Evolutionary conservation across 2,329 filamentous ascomycete genomes (phyloP), one percentile per base, ranked within the genome.

Genomic region (Parastagonospora nodorum): DNA sequence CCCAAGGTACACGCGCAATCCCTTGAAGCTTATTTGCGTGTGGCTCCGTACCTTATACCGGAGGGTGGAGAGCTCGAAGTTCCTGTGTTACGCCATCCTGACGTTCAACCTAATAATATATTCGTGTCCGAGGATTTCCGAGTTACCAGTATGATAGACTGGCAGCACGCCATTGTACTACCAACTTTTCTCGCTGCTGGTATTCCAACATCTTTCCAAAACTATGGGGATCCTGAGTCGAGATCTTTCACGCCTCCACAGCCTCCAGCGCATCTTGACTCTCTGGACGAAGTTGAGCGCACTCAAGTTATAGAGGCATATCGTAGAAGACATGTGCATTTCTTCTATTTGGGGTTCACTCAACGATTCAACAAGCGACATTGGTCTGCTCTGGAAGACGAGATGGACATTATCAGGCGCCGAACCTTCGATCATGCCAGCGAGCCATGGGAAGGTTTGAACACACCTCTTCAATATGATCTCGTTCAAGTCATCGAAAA

Each of bases 141-240:
- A 7, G 71, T 78, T 16, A 61, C 60, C 27, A 52, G 71, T 28
- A 51, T 78, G 1, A 75, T 78, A 31, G 75, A 79, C 51, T 78
- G 74, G 75, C 74, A 78, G 56, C 66, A 77, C 54, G 61, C 60
- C 33, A 38, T 64, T 2, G 57, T 69, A 24, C 67, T 76, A n/a
- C 75, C 74, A 4, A 68, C 70, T 8, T 71, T 74, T 42, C 61
- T 76, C 5, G 60, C 65, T 10, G 64, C 70, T 31, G 71, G 72
- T 2, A 74, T 79, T 40, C 76, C 75, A 19, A 60, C 62, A 6
- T 55, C 56, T 27, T 73, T 78, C 51, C 67, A 76, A 53, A 77
- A 78, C 48, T 77, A 75, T 53, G 57, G 62, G 24, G 72, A 74
- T 51, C 54, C 47, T 36, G 58, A 63, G 50, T 69, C 61, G 30